Percentiles rank a stretch among this genome's conserved stretches.
phyloP scores from a whole-genome alignment of 495 filamentous ascomycete genomes.

The Annulohypoxylon moriforme region DNA sequence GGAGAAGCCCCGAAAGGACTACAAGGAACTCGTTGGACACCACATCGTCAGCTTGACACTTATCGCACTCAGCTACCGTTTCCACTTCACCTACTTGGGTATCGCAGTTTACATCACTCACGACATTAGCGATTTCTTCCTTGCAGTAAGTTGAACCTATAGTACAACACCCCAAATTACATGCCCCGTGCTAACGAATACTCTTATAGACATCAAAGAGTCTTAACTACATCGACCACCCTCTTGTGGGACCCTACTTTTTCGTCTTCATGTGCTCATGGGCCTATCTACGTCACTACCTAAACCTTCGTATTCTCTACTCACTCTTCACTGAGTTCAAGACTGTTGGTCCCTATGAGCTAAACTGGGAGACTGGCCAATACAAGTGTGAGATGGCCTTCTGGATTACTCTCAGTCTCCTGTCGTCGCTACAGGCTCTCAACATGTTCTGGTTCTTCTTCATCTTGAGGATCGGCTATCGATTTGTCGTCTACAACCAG shows the following conservation, averaged over 20 bases:
- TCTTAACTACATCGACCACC: conserved; percentile 89
- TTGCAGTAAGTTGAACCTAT: conserved; percentile 75
- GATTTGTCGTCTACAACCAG: conserved; percentile 60
- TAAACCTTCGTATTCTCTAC: conserved; percentile 89
- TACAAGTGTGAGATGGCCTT: conserved; percentile 86
- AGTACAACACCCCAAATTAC: neutral
- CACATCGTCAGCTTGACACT: conserved; percentile 93
- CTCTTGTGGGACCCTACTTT: conserved; percentile 84
- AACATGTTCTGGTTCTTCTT: conserved; percentile 91
- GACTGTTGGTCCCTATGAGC: conserved; percentile 86
- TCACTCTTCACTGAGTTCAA: conserved; percentile 88
- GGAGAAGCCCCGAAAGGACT: conserved; percentile 97
- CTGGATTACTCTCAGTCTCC: conserved; percentile 74
- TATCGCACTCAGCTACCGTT: conserved; percentile 91
- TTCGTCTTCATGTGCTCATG: conserved; percentile 83
- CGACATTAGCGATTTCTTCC: conserved; percentile 96
- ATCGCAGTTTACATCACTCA: conserved; percentile 96
- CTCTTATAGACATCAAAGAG: conserved; percentile 82
- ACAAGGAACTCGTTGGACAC: conserved; percentile 92
- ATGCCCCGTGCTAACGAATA: conserved; percentile 9
- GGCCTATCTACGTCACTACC: conserved; percentile 91
- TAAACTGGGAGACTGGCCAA: conserved; percentile 85
- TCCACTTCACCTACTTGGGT: conserved; percentile 99
- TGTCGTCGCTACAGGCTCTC: conserved; percentile 79
- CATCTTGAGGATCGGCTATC: conserved; percentile 78